phyloP scores from a whole-genome alignment of 1,139 yeast species.

The Pichia inconspicua region DNA sequence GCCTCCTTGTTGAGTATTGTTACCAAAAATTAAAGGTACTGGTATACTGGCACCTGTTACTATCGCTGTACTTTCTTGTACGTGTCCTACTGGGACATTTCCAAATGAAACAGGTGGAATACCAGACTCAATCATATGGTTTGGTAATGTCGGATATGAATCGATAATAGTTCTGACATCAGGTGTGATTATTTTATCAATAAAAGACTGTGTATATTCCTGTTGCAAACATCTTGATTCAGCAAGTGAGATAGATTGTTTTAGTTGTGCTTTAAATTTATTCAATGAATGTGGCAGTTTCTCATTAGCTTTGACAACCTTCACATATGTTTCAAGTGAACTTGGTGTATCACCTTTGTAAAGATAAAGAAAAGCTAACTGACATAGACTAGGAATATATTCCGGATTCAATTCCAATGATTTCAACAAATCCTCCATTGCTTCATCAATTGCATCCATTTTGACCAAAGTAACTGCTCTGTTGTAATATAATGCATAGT shows the following conservation, averaged over 20 bases:
- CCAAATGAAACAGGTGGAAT: conserved; percentile 14
- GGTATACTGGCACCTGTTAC: conserved; percentile 10
- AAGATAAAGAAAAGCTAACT: conserved; percentile 29
- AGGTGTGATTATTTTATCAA: conserved; percentile 22
- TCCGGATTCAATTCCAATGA: conserved; percentile 27
- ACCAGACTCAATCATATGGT: conserved; percentile 13
- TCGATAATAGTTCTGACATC: conserved; percentile 19
- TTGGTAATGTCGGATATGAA: conserved; percentile 17
- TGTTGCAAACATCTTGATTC: conserved; percentile 26
- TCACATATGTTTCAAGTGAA: conserved; percentile 29
- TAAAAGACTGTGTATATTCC: conserved; percentile 25
- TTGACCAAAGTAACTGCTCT: conserved; percentile 33
- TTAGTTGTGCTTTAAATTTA: conserved; percentile 23
- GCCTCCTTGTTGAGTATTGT: not conserved
- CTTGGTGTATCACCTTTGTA: conserved; percentile 29
- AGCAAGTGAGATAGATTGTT: conserved; percentile 23
- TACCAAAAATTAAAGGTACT: conserved; percentile 4
- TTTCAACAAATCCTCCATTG: conserved; percentile 28
- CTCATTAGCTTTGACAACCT: conserved; percentile 26
- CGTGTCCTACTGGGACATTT: conserved; percentile 9
- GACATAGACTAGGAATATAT: conserved; percentile 31
- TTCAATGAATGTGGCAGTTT: conserved; percentile 19
- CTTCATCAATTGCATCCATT: conserved; percentile 28
- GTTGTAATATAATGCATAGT: conserved; percentile 29
- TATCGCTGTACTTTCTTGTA: not conserved